Evolutionary conservation across 768 basidiomycete genomes (phyloP).

Genomic region (Dentipellis fragilis): DNA sequence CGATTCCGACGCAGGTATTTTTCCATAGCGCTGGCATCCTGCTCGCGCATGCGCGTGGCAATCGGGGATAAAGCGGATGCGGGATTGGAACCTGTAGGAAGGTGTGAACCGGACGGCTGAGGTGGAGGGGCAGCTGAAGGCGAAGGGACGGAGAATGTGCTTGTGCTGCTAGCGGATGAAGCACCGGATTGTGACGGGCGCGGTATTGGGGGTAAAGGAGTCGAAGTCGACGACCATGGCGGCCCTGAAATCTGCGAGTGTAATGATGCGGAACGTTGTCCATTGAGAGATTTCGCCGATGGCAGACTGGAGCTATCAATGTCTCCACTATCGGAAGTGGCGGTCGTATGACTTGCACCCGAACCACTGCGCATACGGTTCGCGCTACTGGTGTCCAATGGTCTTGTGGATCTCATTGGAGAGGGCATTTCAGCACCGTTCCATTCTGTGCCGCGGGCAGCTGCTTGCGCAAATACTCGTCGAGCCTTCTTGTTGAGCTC

Average conservation of each 20-base stretch:
- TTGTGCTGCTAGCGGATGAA: conserved; percentile 44
- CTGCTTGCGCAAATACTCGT: conserved; percentile 66
- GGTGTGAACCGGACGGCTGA: conserved; percentile 21
- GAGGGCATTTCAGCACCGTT: conserved; percentile 25
- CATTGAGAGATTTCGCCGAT: conserved; percentile 9
- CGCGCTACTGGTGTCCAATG: conserved; percentile 33
- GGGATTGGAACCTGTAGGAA: conserved; percentile 19
- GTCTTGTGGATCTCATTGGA: conserved; percentile 21
- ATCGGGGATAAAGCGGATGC: conserved; percentile 62
- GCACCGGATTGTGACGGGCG: conserved; percentile 34
- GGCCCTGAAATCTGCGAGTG: neutral
- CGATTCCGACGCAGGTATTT: conserved; percentile 76
- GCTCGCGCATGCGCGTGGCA: conserved; percentile 70
- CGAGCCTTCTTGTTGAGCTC: conserved; percentile 74
- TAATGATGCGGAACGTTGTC: conserved; percentile 22
- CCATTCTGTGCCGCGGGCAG: conserved; percentile 57
- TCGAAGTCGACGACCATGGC: neutral
- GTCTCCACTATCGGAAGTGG: conserved; percentile 15
- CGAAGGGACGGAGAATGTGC: conserved; percentile 28
- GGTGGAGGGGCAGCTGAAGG: conserved; percentile 23
- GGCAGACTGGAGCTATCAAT: conserved; percentile 11
- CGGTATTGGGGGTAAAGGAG: conserved; percentile 13
- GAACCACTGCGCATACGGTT: conserved; percentile 15
- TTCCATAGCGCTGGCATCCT: conserved; percentile 82
- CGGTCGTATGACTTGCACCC: conserved; percentile 21